A percentile compares a stretch with the other conserved stretches of the same genome.
phyloP scores from a whole-genome alignment of 73 alveolate genomes.

The Tetrahymena malaccensis region DNA sequence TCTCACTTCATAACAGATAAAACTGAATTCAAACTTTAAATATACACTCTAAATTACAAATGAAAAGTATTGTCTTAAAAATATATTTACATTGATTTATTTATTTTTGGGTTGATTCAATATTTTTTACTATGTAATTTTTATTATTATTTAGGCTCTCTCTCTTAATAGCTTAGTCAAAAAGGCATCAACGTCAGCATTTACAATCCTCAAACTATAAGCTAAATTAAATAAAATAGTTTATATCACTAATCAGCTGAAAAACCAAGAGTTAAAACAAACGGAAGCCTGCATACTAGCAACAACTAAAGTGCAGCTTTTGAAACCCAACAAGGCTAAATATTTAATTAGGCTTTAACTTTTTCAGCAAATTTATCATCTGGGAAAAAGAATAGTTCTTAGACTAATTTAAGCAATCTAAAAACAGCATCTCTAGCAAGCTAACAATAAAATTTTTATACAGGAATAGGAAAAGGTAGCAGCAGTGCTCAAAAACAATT shows the following conservation, averaged over 20 bases:
- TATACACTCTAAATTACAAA: neutral
- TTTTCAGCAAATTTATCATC: neutral
- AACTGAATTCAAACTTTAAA: no score
- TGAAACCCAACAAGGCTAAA: neutral
- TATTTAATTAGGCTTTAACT: neutral
- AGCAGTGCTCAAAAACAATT: neutral
- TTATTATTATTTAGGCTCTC: neutral
- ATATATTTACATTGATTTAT: neutral
- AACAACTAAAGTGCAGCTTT: neutral
- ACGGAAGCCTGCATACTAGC: neutral
- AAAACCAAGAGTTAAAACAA: neutral
- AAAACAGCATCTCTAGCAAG: neutral
- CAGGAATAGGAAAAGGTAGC: neutral
- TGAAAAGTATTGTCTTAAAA: neutral
- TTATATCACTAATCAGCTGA: neutral
- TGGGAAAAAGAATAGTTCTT: neutral
- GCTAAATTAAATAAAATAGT: neutral
- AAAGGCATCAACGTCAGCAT: neutral
- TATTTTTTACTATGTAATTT: neutral
- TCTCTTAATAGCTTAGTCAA: neutral
- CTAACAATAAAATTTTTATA: neutral
- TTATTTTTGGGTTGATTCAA: no score
- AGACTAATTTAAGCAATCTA: neutral
- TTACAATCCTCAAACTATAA: neutral
- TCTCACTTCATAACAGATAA: neutral